A percentile compares a stretch with the other conserved stretches of the same genome.
Conservation (phyloP, 768 basidiomycete species). For the Mycena vulgaris region DNA sequence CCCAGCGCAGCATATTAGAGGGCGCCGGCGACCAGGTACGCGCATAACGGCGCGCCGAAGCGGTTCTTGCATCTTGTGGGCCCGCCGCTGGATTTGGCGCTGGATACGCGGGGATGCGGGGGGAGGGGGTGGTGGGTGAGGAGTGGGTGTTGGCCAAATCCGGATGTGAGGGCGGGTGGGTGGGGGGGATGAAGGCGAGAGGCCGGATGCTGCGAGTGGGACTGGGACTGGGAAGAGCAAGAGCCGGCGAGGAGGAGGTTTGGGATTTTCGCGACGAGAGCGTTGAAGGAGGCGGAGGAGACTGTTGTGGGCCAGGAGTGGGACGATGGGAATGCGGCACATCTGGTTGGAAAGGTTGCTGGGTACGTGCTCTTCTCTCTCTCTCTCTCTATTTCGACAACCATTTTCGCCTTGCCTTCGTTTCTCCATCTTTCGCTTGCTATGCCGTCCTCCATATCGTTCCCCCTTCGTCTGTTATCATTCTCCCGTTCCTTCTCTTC, state of each 20-base stretch:
- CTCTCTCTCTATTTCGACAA: not conserved
- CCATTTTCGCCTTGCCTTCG: too few relatives aligned
- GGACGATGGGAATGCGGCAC: slow-evolving; percentile 1
- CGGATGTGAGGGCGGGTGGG: slow-evolving; percentile 62
- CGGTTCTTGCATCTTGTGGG: slow-evolving; percentile 87
- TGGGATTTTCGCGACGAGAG: not conserved
- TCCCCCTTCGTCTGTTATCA: too few relatives aligned
- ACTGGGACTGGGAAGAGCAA: too few relatives aligned
- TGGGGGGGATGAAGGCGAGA: too few relatives aligned
- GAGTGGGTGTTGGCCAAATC: slow-evolving; percentile 77
- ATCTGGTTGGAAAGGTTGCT: not conserved
- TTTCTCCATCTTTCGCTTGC: too few relatives aligned
- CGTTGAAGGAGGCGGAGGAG: not conserved
- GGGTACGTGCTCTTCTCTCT: not conserved
- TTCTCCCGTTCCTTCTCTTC: too few relatives aligned
- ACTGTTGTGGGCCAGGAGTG: not conserved
- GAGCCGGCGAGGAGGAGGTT: too few relatives aligned
- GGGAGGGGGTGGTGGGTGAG: slow-evolving; percentile 72
- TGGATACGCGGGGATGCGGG: slow-evolving; percentile 68
- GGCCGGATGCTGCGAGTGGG: too few relatives aligned
- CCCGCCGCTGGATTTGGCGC: slow-evolving; percentile 80
- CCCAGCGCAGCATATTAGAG: slow-evolving; percentile 77
- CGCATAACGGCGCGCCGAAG: slow-evolving; percentile 86
- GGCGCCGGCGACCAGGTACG: slow-evolving; percentile 91
- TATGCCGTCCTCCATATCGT: too few relatives aligned